A percentile compares a stretch with the other conserved stretches of the same genome.
phyloP scores from a whole-genome alignment of 2,329 filamentous ascomycete species.

The Xylaria sp. region DNA sequence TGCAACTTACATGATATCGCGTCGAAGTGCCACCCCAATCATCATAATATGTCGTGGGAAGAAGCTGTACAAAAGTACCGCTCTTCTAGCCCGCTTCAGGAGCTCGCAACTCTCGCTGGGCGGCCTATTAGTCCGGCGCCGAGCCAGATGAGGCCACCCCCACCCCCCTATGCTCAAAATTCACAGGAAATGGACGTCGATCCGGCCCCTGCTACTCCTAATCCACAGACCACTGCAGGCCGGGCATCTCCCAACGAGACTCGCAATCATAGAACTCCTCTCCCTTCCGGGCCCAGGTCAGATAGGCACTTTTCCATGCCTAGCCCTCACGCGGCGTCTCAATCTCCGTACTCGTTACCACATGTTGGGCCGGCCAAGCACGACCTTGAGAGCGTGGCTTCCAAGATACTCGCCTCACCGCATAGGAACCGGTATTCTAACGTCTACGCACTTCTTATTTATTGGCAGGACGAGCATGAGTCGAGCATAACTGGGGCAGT shows the following conservation, averaged over 20 bases:
- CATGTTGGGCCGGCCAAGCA: constrained; percentile 58
- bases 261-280: constrained; percentile 57
- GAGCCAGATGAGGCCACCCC: constrained; percentile 46
- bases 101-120: constrained; percentile 52
- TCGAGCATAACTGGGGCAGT: constrained; percentile 48
- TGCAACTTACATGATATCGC: constrained; percentile 35
- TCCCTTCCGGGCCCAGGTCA: constrained; percentile 61
- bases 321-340: constrained; percentile 34
- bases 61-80: constrained; percentile 62
- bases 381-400: constrained; percentile 57
- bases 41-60: constrained; percentile 67
- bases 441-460: constrained; percentile 59
- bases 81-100: constrained; percentile 58
- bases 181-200: constrained; percentile 64
- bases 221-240: constrained; percentile 37
- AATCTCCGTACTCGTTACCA: constrained; percentile 45
- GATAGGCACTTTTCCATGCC: constrained; percentile 54
- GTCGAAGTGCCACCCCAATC: constrained; percentile 61
- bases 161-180: constrained; percentile 50
- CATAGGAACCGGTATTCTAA: constrained; percentile 58
- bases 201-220: constrained; percentile 41
- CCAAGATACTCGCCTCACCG: constrained; percentile 56
- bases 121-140: constrained; percentile 55
- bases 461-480: constrained; percentile 62
- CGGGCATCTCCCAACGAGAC: constrained; percentile 52